Evolutionary conservation across 2,329 filamentous ascomycete genomes (phyloP), one percentile per base, ranked within the genome.

Genomic region (Verruconis gallopava): DNA sequence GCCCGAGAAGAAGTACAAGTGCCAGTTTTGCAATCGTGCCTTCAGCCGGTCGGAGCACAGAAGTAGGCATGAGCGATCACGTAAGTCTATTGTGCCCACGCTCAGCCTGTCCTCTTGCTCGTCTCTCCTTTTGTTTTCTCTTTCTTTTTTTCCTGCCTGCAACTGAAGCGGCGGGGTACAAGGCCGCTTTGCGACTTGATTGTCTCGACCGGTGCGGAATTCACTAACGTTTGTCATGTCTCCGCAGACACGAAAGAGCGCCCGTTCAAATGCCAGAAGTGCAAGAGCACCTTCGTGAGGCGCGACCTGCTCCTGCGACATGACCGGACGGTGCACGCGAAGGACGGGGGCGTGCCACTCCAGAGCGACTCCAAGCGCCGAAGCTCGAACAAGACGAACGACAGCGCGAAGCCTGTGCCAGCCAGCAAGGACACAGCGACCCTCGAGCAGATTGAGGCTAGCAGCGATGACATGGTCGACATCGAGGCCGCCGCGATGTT

Each of bases 1-100:
- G 53, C 85, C 88, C 44, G 91, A 96, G 71, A 89, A 93, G 72
- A 94, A 95, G 67, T 98, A 98, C 77, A 95, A 96, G 65, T 98
- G 91, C 69, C 86, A 94, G 71, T 96, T 94, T 66, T 96, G 91
- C 71, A 88, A 88, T 67, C 77, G 91, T 64, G 91, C 91, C 49
- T 98, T 98, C 64, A 95, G 88, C 68, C 75, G 91, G 63, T 94
- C 86, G 63, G 91, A 98, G 66, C 91, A 98, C 65, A 78, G 91
- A 55, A 95, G 86, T 66, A 76, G 91, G 65, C 91, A 98, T 66
- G 91, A 98, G 67, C 77, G 91, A 67, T 94, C 86, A 62, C 91
- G 91, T 96, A 91, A 72, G 89, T 89, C 11, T 30, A 30, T 30
- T n/a, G 9, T 15, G 25, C 6, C 50, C 50, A 42, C 48, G 11